phyloP scores from a whole-genome alignment of 1,139 yeast genomes.

The Schizosaccharomyces versatilis region DNA sequence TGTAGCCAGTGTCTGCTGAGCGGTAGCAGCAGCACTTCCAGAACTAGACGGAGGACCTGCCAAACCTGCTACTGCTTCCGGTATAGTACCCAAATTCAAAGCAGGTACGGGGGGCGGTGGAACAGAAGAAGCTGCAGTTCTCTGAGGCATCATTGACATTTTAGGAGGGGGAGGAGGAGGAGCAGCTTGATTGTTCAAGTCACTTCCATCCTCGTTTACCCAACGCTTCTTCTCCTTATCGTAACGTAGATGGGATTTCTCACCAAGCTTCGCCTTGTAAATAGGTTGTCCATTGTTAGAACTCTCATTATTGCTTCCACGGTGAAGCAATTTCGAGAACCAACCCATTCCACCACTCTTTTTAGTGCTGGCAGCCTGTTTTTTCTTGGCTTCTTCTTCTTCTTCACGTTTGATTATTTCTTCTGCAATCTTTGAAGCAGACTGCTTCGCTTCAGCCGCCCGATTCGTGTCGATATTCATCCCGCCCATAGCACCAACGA shows the following conservation, averaged over 20 bases:
- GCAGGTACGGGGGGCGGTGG: neutral
- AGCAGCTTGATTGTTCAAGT: slow-evolving; percentile 35
- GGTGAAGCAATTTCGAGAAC: slow-evolving; percentile 26
- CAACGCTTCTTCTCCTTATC: slow-evolving; percentile 74
- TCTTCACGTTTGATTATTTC: slow-evolving; percentile 2
- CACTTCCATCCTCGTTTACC: slow-evolving; percentile 38
- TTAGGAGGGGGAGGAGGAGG: slow-evolving; percentile 62
- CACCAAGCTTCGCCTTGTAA: slow-evolving; percentile 69
- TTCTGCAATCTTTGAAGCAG: neutral
- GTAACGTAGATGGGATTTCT: slow-evolving; percentile 47
- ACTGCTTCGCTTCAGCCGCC: neutral
- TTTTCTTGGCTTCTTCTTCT: neutral
- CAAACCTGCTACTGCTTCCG: neutral
- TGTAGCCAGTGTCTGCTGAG: neutral
- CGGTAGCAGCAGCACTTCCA: neutral
- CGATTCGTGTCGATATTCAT: slow-evolving; percentile 2
- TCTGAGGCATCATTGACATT: slow-evolving; percentile 16
- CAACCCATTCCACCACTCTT: slow-evolving; percentile 10
- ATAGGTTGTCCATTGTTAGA: slow-evolving; percentile 47
- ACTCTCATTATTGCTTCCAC: slow-evolving; percentile 20
- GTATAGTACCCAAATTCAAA: neutral
- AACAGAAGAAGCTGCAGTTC: slow-evolving; percentile 9
- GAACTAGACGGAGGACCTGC: neutral
- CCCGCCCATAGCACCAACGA: neutral
- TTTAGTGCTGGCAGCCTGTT: slow-evolving; percentile 11